Base-by-base conservation (phyloP, 2,329 filamentous ascomycete species). In the Rhynchosporium secalis region DNA sequence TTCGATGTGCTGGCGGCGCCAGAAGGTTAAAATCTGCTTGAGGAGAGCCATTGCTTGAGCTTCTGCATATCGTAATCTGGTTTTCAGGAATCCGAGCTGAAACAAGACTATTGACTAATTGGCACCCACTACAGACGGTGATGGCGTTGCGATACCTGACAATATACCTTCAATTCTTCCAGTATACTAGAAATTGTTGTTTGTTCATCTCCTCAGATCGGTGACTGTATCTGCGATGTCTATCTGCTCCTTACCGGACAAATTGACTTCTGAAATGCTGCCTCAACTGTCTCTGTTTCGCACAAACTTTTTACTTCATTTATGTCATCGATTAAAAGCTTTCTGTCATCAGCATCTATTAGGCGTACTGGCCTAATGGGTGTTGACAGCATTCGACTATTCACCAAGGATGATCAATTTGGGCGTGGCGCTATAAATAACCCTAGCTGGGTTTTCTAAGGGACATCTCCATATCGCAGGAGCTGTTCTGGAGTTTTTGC, bases 221-320 rank as follows among this genome's bases (percentile, higher is more conserved):
- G 79, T 79, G n/a, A 68, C 68, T 69, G 78, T 74, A 0, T 82
- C 82, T 58, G 70, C 75, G 55, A 87, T 86, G 3, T 78, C 81
- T n/a, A 72, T 71, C 43, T 71, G 76, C 70, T 86, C 83, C 63
- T 80, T 76, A 20, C 20, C 20, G 20, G 20, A 20, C 20, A 20
- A 20, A 20, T 20, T 20, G 20, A 20, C 20, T 1, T 20, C 20
- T 20, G 20, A 20, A 20, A 20, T 20, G 20, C 1, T 20, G 20
- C 20, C 20, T 20, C 20, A 20, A 20, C 20, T 20, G 20, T 20
- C 33, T 36, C 9, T 36, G 33, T 36, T 36, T 36, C 5, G 33
- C 33, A 36, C 9, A 36, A 10, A 36, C 33, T 10, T 36, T 36
- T 36, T 36, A 5, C 33, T 10, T 10, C 1, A 36, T 6, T 36